A percentile compares a stretch with the other conserved stretches of the same genome.
Conservation (phyloP, 345 rosid genomes). For the Salix brachista region DNA sequence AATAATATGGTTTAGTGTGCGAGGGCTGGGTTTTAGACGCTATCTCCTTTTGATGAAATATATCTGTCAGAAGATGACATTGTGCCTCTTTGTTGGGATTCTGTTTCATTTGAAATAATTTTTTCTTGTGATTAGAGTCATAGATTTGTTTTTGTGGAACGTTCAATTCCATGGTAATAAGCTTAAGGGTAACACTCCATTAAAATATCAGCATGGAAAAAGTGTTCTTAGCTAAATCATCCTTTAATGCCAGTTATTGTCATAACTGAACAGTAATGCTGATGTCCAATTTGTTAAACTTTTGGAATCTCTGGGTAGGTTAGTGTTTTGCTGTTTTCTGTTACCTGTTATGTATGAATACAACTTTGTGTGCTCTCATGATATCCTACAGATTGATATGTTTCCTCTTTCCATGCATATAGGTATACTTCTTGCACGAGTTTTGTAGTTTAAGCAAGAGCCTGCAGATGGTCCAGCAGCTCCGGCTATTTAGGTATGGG, state of each 20-base stretch:
- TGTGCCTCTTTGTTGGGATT: not conserved
- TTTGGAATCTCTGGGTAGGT: not conserved
- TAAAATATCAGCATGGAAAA: not conserved
- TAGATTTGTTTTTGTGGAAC: not conserved
- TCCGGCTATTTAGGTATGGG: conserved; percentile 68
- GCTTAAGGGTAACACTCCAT: not conserved
- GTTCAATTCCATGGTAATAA: not conserved
- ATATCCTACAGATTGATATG: not conserved
- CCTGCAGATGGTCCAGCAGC: conserved; percentile 86
- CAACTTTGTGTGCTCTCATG: not conserved
- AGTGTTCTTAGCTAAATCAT: not conserved
- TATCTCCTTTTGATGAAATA: not conserved
- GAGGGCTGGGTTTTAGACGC: not conserved
- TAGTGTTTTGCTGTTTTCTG: not conserved
- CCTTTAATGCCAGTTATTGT: not conserved
- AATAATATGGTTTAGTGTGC: not conserved
- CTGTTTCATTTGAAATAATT: not conserved
- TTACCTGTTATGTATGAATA: not conserved
- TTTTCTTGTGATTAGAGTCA: not conserved
- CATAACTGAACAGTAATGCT: not conserved
- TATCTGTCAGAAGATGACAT: not conserved
- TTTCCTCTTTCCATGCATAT: conserved; percentile 14
- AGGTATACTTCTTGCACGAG: conserved; percentile 84
- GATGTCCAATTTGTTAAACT: not conserved
- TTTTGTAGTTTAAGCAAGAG: conserved; percentile 85